Evolutionary conservation across 208 protist genomes (phyloP).

Genomic region (Trypanosoma melophagium): DNA sequence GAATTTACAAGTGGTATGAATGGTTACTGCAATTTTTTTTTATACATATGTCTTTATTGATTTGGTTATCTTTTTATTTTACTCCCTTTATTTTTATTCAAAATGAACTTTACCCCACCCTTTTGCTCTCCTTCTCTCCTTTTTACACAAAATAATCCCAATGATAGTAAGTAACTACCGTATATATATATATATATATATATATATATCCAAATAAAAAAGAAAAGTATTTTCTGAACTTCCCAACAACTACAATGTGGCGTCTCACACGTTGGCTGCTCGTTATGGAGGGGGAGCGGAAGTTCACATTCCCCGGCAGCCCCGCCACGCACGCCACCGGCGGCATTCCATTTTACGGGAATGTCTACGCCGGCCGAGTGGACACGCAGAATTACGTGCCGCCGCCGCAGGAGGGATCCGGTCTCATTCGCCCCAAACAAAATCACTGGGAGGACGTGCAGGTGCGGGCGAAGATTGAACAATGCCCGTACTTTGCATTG

Average conservation of each 20-base stretch:
- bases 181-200: too few relatives aligned
- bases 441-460: constrained; percentile 71
- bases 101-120: too few relatives aligned
- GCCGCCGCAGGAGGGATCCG: constrained; percentile 47
- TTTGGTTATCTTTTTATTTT: too few relatives aligned
- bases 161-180: too few relatives aligned
- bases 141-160: too few relatives aligned
- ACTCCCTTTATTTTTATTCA: too few relatives aligned
- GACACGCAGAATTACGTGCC: constrained; percentile 78
- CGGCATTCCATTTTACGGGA: constrained; percentile 85
- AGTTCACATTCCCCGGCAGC: constrained; percentile 51
- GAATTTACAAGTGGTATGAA: too few relatives aligned
- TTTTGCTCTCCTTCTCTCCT: too few relatives aligned
- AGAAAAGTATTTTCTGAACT: too few relatives aligned
- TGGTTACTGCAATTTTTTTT: too few relatives aligned
- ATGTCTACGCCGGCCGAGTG: constrained; percentile 80
- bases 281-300: constrained; percentile 60
- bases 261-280: constrained; percentile 35
- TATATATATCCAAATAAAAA: too few relatives aligned
- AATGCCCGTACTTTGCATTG: constrained; percentile 87
- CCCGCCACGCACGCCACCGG: constrained; percentile 57
- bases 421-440: constrained; percentile 43
- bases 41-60: too few relatives aligned
- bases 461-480: constrained; percentile 53
- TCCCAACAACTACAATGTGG: constrained; percentile 28